Conservation (phyloP, 2,329 filamentous ascomycete species). For the Capronia epimyces region DNA sequence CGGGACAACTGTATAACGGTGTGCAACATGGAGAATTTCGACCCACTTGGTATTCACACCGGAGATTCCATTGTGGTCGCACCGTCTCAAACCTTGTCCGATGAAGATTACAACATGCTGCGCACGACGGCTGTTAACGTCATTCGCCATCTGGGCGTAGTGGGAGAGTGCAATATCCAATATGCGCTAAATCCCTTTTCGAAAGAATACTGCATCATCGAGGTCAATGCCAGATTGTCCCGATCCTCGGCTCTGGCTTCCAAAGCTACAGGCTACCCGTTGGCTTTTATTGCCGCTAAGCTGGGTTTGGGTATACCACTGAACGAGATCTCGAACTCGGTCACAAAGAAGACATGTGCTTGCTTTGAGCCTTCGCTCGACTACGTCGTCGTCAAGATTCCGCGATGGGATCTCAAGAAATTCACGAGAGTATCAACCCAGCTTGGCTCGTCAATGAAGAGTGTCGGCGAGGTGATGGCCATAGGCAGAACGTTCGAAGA, state of each 20-base stretch:
- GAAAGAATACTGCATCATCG: slow-evolving; percentile 96
- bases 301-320: slow-evolving; percentile 89
- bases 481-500: slow-evolving; percentile 96
- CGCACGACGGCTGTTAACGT: slow-evolving; percentile 95
- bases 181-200: slow-evolving; percentile 95
- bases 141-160: slow-evolving; percentile 91
- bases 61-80: slow-evolving; percentile 98
- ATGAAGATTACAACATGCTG: slow-evolving; percentile 99
- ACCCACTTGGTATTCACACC: slow-evolving; percentile 94
- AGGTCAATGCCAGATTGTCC: slow-evolving; percentile 94
- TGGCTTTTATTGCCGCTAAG: slow-evolving; percentile 96
- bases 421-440: slow-evolving; percentile 95
- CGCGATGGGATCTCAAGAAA: slow-evolving; percentile 97
- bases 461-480: slow-evolving; percentile 97
- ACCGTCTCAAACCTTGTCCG: slow-evolving; percentile 90
- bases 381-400: slow-evolving; percentile 98
- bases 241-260: slow-evolving; percentile 92
- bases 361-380: slow-evolving; percentile 98
- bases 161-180: slow-evolving; percentile 98
- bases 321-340: slow-evolving; percentile 93
- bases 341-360: slow-evolving; percentile 91
- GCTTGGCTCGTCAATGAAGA: slow-evolving; percentile 98
- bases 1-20: slow-evolving; percentile 99
- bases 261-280: slow-evolving; percentile 92
- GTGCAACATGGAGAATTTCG: slow-evolving; percentile 99